A percentile compares a stretch with the other conserved stretches of the same genome.
These are phyloP conservation scores for Gossypium mustelinum DNA, from an alignment of 345 rosid genomes.

Conservation along the genomic window DNA sequence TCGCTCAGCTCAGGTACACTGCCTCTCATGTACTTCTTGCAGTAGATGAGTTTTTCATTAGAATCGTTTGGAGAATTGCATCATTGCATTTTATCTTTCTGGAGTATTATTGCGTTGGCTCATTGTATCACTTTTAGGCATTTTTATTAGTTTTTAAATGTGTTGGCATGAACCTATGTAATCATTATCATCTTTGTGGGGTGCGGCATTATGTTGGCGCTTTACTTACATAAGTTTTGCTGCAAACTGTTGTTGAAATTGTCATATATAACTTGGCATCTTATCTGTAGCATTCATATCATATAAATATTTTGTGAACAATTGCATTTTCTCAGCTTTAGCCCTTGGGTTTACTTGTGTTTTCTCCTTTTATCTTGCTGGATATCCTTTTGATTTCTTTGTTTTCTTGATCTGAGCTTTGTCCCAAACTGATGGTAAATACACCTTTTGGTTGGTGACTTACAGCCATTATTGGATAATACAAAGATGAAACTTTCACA, in stretches of 20 bases:
- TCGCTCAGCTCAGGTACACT: slow-evolving; percentile 82
- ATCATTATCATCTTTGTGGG: slow-evolving; percentile 1
- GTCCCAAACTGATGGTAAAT: slow-evolving; percentile 10
- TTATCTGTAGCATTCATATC: not conserved
- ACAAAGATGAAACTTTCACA: slow-evolving; percentile 88
- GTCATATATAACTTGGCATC: not conserved
- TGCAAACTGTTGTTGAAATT: not conserved
- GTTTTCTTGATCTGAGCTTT: not conserved
- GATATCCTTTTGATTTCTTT: not conserved
- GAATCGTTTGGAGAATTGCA: too few species aligned
- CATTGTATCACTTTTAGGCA: not conserved
- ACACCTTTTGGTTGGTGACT: slow-evolving; percentile 4
- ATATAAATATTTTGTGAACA: not conserved
- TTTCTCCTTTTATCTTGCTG: not conserved
- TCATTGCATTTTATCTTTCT: not conserved
- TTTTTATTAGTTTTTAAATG: not conserved
- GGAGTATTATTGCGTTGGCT: not conserved
- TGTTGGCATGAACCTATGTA: not conserved
- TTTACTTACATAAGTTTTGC: not conserved
- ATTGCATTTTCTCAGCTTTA: slow-evolving; percentile 1
- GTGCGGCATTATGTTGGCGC: slow-evolving; percentile 7
- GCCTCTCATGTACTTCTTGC: not conserved
- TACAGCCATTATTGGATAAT: slow-evolving; percentile 74
- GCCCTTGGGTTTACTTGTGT: not conserved
- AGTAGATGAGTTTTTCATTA: not conserved